phyloP scores from a whole-genome alignment of 2,329 filamentous ascomycete species.

The Diaporthe eres region DNA sequence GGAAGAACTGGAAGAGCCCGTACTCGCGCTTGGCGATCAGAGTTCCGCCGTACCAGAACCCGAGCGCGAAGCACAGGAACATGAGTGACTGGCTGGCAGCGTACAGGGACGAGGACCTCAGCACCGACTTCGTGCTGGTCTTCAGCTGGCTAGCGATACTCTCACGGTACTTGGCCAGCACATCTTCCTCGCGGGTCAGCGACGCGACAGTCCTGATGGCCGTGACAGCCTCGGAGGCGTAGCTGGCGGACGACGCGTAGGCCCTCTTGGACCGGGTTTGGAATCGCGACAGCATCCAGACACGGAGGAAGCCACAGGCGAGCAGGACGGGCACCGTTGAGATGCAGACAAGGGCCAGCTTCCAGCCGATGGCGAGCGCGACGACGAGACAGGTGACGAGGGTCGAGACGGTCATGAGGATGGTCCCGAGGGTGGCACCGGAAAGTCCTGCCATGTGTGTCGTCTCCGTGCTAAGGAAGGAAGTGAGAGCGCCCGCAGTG shows the following conservation, averaged over 20 bases:
- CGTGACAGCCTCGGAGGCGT: conserved; percentile 93
- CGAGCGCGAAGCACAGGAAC: conserved; percentile 87
- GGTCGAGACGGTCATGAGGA: conserved; percentile 85
- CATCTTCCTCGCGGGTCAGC: conserved; percentile 87
- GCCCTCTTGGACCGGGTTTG: conserved; percentile 83
- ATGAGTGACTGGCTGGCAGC: conserved; percentile 87
- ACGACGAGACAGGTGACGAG: conserved; percentile 78
- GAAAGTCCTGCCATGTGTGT: conserved; percentile 91
- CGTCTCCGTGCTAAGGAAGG: conserved; percentile 89
- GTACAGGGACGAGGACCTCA: conserved; percentile 84
- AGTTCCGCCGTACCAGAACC: conserved; percentile 92
- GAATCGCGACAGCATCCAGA: conserved; percentile 79
- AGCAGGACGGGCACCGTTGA: conserved; percentile 57
- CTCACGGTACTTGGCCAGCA: conserved; percentile 78
- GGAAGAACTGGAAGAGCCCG: conserved; percentile 88
- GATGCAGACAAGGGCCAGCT: conserved; percentile 59
- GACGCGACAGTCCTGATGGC: conserved; percentile 95
- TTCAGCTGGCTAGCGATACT: conserved; percentile 77
- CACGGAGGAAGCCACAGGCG: conserved; percentile 61
- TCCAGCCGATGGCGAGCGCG: conserved; percentile 58
- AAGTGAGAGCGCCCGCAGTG: conserved; percentile 88
- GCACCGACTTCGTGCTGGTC: conserved; percentile 78
- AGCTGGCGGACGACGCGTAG: conserved; percentile 85
- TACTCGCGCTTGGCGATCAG: conserved; percentile 81
- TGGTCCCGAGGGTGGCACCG: conserved; percentile 87